Evolutionary conservation across 129 eudicot species (phyloP).

Genomic region (Mikania micrantha): DNA sequence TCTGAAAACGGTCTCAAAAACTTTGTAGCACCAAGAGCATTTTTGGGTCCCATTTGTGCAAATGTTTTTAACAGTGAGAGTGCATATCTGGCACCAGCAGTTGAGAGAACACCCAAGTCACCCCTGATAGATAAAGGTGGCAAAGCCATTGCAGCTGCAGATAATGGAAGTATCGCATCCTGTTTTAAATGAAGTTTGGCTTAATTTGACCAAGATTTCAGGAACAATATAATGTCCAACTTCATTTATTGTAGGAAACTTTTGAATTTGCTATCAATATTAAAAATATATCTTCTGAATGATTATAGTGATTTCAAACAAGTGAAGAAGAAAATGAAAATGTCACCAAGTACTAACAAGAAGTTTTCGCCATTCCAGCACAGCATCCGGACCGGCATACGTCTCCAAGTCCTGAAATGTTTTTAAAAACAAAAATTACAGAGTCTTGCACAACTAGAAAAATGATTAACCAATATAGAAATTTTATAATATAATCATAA

Average conservation of each 20-base stretch:
- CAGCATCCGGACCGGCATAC: conserved; percentile 83
- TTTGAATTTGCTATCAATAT: not conserved
- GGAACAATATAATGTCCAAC: not conserved
- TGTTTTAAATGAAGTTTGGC: conserved; percentile 15
- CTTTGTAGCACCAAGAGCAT: conserved; percentile 92
- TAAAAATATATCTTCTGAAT: not conserved
- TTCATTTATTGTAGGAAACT: not conserved
- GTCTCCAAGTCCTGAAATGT: conserved; percentile 71
- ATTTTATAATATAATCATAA: not conserved
- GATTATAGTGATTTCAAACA: not conserved
- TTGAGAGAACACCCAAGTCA: conserved; percentile 84
- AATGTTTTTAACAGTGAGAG: conserved; percentile 78
- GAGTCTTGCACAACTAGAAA: not conserved
- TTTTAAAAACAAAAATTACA: not conserved
- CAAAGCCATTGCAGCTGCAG: conserved; percentile 97
- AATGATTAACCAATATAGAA: not conserved
- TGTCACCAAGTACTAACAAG: conserved; percentile 70
- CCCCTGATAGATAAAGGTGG: conserved; percentile 93
- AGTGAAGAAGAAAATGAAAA: conserved; percentile 6
- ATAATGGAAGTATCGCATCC: conserved; percentile 93
- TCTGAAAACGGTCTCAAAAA: conserved; percentile 85
- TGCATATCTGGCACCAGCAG: conserved; percentile 87
- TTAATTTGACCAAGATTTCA: not conserved
- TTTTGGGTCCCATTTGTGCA: conserved; percentile 92
- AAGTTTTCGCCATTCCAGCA: conserved; percentile 86